phyloP scores from a whole-genome alignment of 163 green algal genomes.

The Picocystis sp. region DNA sequence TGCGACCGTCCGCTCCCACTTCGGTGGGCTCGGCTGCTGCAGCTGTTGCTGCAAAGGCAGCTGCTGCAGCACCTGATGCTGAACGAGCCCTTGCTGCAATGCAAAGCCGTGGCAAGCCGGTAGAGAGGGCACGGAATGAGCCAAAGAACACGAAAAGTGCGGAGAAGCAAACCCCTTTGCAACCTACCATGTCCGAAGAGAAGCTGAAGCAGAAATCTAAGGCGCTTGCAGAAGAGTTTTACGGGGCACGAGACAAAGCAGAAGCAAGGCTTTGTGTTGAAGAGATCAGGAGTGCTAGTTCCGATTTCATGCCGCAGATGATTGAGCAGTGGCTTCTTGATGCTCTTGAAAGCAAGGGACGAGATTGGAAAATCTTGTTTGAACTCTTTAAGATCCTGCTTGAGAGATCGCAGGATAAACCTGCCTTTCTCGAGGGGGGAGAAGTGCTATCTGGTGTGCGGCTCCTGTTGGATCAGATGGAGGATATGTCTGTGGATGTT shows the following conservation, averaged over 20 bases:
- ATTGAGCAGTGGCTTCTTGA: no score
- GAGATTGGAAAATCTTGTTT: no score
- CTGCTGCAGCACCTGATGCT: no score
- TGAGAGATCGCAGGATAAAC: not conserved
- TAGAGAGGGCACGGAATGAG: no score
- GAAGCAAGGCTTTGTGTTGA: conserved; percentile 16
- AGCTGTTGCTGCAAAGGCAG: no score
- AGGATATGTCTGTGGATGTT: conserved; percentile 26
- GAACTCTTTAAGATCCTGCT: no score
- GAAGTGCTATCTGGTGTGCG: conserved; percentile 9
- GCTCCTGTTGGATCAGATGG: conserved; percentile 23
- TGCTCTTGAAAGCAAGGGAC: no score
- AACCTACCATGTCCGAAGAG: conserved; percentile 17
- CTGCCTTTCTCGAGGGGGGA: not conserved
- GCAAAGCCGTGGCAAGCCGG: no score
- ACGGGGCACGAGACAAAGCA: conserved; percentile 24
- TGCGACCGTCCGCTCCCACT: no score
- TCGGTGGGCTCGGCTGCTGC: no score
- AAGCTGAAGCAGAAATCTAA: conserved; percentile 16
- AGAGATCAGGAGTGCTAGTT: not conserved
- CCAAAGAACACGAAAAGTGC: not conserved
- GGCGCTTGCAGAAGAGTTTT: conserved; percentile 26
- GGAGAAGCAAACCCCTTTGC: conserved; percentile 1
- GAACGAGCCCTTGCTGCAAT: no score
- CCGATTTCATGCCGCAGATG: no score